These are phyloP conservation scores for Nemophila menziesii DNA, from an alignment of 257 asterid genomes.

Conservation along the genomic window DNA sequence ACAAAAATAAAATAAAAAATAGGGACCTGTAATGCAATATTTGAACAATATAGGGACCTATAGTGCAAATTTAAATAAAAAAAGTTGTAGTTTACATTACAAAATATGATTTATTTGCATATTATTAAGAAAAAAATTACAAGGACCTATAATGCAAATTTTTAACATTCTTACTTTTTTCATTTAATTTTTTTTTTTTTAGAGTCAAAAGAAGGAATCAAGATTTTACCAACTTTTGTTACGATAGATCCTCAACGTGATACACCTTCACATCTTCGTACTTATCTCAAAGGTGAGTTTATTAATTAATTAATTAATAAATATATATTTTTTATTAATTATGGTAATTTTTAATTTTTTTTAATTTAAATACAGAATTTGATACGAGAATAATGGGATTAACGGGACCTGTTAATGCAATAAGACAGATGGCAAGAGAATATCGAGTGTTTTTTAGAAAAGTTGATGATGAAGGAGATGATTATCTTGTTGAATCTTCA, in stretches of 20 bases:
- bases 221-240: conserved; percentile 78
- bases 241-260: conserved; percentile 97
- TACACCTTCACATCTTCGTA: conserved; percentile 71
- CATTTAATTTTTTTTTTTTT: conserved; percentile 10
- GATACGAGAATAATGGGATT: conserved; percentile 69
- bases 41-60: too few relatives aligned
- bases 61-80: too few relatives aligned
- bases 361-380: conserved; percentile 43
- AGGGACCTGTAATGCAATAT: too few relatives aligned
- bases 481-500: conserved; percentile 81
- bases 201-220: conserved; percentile 63
- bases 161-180: conserved; percentile 3
- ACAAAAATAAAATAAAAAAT: too few relatives aligned
- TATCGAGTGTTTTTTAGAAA: conserved; percentile 73
- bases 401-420: conserved; percentile 68
- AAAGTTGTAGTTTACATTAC: too few relatives aligned
- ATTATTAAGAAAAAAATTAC: too few relatives aligned
- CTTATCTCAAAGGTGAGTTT: conserved; percentile 65
- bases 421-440: conserved; percentile 92
- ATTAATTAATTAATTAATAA: too few relatives aligned
- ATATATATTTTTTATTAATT: too few relatives aligned
- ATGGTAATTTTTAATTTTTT: conserved; percentile 8
- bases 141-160: too few relatives aligned
- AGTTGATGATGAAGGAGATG: conserved; percentile 78
- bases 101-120: too few relatives aligned